Evolutionary conservation across 768 basidiomycete genomes (phyloP), one percentile per base, ranked within the genome.

Genomic region (Suillus placidus): DNA sequence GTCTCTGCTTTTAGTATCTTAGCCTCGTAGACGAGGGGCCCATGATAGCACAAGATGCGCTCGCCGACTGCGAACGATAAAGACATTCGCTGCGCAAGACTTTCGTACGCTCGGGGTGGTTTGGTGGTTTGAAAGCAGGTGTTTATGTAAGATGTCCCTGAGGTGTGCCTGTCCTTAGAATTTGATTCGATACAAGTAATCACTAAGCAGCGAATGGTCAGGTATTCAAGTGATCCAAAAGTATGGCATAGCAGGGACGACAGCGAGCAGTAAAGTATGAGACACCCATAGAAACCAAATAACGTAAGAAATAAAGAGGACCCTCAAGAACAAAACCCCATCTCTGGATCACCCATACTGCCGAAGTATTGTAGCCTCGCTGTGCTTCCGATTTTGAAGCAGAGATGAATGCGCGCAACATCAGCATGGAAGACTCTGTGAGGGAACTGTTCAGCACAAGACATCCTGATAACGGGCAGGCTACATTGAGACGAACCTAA

Each of bases 21-120:
- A 13, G 96, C 96, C 78, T 97, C 95, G 76, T 99, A 99, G 67
- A 98, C 88, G 63, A 98, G 85, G 14, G 95, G 95, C 0, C 97
- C 97, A 71, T 99, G 97, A 75, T 92, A 98, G 80, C 95, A 97
- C 8, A 98, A 81, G 10, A 95, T 92, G 70, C 88, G 88, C 77
- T 98, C 95, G 73, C 90, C 87, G 56, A 80, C 73, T 23, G 79
- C 70, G 76, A 84, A 93, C 16, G 80, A 76, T 38, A 78, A 64
- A 40, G 64, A 67, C 67, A 68, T 68, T 51, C 13, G 63, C 20
- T 26, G 65, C 10, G 18, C 38, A 38, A 10, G 5, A 40, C 57
- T 20, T 40, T 18, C 26, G 10, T 30, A 18, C 18, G 23, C 2
- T 13, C 34, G 6, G 35, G 16, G 13, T 34, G 47, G 34, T 23